Evolutionary conservation across 2,329 filamentous ascomycete species (phyloP).

Genomic region (Trichoderma sp.): DNA sequence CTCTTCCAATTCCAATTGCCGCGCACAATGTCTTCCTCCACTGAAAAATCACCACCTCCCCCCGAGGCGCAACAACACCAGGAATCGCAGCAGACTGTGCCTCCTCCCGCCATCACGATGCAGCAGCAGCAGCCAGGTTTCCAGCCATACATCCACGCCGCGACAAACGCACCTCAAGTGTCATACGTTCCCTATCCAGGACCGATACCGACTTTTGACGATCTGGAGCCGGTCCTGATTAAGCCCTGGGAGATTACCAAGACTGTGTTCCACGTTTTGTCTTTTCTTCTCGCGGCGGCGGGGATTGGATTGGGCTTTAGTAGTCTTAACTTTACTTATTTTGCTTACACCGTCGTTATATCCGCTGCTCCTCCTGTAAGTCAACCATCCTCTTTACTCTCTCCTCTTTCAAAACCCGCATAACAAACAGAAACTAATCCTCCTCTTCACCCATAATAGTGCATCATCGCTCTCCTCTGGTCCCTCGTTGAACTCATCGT

Average conservation of each 20-base stretch:
- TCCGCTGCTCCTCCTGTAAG: slow-evolving; percentile 1
- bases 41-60: not conserved
- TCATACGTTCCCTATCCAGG: not conserved
- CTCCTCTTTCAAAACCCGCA: not conserved
- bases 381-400: not conserved
- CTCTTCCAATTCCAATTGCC: not conserved
- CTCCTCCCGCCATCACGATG: not conserved
- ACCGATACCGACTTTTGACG: not conserved
- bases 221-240: not conserved
- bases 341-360: not conserved
- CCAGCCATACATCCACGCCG: not conserved
- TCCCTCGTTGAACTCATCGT: slow-evolving; percentile 39
- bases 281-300: not conserved
- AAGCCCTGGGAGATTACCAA: slow-evolving; percentile 4
- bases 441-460: slow-evolving; percentile 29
- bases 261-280: not conserved
- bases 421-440: not conserved
- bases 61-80: not conserved
- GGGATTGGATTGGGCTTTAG: not conserved
- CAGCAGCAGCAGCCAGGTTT: not conserved
- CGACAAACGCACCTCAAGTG: not conserved
- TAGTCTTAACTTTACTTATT: not conserved
- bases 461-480: slow-evolving; percentile 38
- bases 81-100: not conserved
- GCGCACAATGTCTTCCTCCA: not conserved